Percentiles rank a stretch among this genome's conserved stretches.
phyloP scores from a whole-genome alignment of 2,329 filamentous ascomycete genomes.

The Davidsoniella virescens region DNA sequence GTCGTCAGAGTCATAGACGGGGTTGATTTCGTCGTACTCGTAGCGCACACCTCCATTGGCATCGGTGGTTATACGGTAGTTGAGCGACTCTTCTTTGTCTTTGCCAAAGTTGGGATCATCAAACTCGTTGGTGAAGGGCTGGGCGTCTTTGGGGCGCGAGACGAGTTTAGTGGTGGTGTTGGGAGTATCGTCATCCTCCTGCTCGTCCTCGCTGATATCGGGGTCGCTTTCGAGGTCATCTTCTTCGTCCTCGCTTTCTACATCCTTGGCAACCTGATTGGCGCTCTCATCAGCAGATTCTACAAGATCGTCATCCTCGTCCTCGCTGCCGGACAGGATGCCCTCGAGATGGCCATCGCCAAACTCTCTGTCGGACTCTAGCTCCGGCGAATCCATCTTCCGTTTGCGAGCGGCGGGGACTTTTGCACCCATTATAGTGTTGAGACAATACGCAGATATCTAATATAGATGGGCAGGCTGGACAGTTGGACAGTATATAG shows the following conservation, averaged over 20 bases:
- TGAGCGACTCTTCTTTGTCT: conserved; percentile 18
- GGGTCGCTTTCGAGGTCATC: conserved; percentile 30
- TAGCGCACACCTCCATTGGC: conserved; percentile 85
- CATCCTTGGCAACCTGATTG: conserved; percentile 5
- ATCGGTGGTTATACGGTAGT: conserved; percentile 49
- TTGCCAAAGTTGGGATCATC: conserved; percentile 18
- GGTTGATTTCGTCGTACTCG: conserved; percentile 84
- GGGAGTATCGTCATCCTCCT: conserved; percentile 23
- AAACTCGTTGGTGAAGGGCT: conserved; percentile 18
- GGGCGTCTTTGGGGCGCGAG: conserved; percentile 17
- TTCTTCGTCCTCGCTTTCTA: conserved; percentile 21
- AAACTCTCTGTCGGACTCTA: conserved; percentile 46
- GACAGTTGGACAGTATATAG: not conserved
- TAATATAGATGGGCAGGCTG: not conserved
- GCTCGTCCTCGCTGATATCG: conserved; percentile 20
- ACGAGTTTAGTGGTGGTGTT: conserved; percentile 22
- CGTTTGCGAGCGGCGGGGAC: conserved; percentile 36
- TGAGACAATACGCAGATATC: not conserved
- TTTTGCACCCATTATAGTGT: conserved; percentile 4
- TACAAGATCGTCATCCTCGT: conserved; percentile 38
- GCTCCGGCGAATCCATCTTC: conserved; percentile 42
- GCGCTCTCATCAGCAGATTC: conserved; percentile 23
- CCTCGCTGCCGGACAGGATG: conserved; percentile 40
- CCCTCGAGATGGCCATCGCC: conserved; percentile 37
- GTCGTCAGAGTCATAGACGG: conserved; percentile 91